Conservation (phyloP, 306 rosid species). For the Cucurbita moschata region DNA sequence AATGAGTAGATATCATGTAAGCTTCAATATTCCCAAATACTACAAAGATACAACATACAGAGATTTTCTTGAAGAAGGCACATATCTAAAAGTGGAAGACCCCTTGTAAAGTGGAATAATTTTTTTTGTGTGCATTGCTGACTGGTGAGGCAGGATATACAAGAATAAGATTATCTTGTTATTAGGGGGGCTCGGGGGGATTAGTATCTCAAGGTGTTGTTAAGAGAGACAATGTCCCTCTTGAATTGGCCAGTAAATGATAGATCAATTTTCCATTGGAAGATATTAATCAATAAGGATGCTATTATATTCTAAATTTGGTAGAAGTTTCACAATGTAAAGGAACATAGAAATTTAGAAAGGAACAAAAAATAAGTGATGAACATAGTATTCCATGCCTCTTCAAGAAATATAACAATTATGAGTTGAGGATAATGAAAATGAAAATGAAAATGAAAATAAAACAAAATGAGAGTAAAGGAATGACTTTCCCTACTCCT, state of each 20-base stretch:
- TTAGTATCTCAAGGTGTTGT: not conserved
- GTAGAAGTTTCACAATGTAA: not conserved
- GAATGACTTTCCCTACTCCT: not conserved
- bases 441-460: not conserved
- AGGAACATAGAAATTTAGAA: not conserved
- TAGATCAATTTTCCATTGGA: not conserved
- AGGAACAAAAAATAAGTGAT: not conserved
- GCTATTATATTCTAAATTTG: not conserved
- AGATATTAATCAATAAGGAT: not conserved
- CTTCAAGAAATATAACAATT: not conserved
- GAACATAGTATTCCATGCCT: not conserved
- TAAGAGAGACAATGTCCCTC: not conserved
- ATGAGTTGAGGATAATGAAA: not conserved
- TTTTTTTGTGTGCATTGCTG: not conserved
- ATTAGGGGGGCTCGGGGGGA: not conserved
- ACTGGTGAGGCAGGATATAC: not conserved
- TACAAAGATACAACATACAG: not conserved
- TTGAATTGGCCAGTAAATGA: not conserved
- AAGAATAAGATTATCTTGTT: not conserved
- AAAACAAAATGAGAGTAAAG: not conserved
- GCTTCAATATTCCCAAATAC: not conserved
- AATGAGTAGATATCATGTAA: not conserved
- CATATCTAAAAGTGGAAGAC: not conserved
- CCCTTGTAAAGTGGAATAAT: not conserved
- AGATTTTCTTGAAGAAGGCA: not conserved